Conservation (phyloP, 2,329 filamentous ascomycete genomes). For the Blumeria hordei region DNA sequence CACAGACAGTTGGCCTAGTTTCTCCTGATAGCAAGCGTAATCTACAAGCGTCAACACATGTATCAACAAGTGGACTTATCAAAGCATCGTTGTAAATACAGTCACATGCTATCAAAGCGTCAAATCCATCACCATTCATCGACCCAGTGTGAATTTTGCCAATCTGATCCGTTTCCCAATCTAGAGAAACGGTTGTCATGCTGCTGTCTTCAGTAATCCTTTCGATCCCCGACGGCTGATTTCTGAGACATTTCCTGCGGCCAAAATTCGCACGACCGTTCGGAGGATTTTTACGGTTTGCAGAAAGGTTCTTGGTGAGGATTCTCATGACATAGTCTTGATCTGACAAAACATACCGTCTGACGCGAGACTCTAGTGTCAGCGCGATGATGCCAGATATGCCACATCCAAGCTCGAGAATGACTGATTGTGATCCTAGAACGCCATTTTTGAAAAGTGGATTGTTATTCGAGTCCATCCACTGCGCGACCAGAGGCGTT, state of each 20-base stretch:
- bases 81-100: conserved; percentile 89
- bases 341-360: conserved; percentile 55
- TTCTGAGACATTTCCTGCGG: background rate
- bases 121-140: conserved; percentile 26
- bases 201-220: conserved; percentile 11
- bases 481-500: conserved; percentile 58
- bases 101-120: conserved; percentile 64
- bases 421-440: conserved; percentile 27
- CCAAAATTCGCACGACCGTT: conserved; percentile 6
- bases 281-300: conserved; percentile 21
- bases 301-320: conserved; percentile 49
- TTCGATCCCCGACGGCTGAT: background rate
- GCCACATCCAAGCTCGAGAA: conserved; percentile 74
- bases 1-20: conserved; percentile 35
- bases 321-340: conserved; percentile 63
- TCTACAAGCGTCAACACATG: conserved; percentile 50
- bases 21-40: conserved; percentile 20
- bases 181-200: conserved; percentile 36
- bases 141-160: conserved; percentile 16
- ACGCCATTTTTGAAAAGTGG: conserved; percentile 31
- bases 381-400: conserved; percentile 61
- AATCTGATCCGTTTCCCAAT: conserved; percentile 56
- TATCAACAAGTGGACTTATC: conserved; percentile 57
- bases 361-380: conserved; percentile 34
- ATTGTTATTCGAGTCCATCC: conserved; percentile 43